These are phyloP conservation scores for Dendrocalamus sinicus DNA, from an alignment of 176 grass and related monocot genomes.

Conservation along the genomic window DNA sequence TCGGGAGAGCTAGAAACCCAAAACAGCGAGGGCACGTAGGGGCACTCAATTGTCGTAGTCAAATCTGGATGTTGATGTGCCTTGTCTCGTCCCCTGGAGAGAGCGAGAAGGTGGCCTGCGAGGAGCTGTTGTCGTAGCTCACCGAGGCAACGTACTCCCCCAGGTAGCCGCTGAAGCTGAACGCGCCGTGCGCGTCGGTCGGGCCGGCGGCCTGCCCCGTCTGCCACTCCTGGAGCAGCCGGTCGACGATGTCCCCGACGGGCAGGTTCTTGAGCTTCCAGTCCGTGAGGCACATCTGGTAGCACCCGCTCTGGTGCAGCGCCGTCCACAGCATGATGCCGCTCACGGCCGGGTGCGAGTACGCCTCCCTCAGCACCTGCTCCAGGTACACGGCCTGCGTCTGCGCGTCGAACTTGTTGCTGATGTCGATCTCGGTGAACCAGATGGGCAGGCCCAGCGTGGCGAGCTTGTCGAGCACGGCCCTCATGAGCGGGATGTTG, in stretches of 20 bases:
- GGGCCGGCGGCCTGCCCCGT: slow-evolving; percentile 52
- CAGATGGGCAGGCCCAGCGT: slow-evolving; percentile 88
- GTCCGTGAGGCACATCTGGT: slow-evolving; percentile 97
- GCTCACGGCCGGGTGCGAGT: slow-evolving; percentile 77
- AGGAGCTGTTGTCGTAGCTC: slow-evolving; percentile 60
- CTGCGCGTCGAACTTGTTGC: slow-evolving; percentile 66
- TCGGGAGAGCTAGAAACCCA: slow-evolving; percentile 1
- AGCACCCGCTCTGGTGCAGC: slow-evolving; percentile 78
- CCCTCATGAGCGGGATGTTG: slow-evolving; percentile 89
- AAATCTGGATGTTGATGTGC: slow-evolving; percentile 86
- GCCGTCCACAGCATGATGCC: slow-evolving; percentile 94
- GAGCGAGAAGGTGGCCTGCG: slow-evolving; percentile 70
- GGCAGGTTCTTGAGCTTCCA: slow-evolving; percentile 77
- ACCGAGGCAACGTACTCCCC: slow-evolving; percentile 81
- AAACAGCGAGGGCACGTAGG: neutral
- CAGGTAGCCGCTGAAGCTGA: slow-evolving; percentile 77
- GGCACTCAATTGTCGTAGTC: neutral
- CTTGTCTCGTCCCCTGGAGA: slow-evolving; percentile 88
- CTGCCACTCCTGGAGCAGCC: slow-evolving; percentile 75
- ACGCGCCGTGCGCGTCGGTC: slow-evolving; percentile 82
- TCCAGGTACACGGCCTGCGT: slow-evolving; percentile 84
- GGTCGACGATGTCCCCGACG: slow-evolving; percentile 71
- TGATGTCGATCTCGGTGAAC: slow-evolving; percentile 98
- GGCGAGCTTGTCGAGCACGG: slow-evolving; percentile 86
- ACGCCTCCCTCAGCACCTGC: slow-evolving; percentile 87